phyloP scores from a whole-genome alignment of 2,329 filamentous ascomycete species.

The Lanzia echinophila region DNA sequence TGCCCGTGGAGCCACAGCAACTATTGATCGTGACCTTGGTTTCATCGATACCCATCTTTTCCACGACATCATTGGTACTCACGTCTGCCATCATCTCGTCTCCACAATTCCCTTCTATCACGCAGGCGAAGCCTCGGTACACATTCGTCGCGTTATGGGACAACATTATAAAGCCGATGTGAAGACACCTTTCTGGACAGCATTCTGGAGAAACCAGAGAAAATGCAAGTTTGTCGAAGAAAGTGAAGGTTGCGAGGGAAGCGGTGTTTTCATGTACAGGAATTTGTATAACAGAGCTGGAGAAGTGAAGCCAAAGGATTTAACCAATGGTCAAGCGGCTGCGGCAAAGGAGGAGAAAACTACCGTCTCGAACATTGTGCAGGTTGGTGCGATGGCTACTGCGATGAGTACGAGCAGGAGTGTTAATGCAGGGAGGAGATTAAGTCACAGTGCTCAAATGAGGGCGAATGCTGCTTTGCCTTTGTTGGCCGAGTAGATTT shows the following conservation, averaged over 20 bases:
- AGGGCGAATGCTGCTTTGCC: conserved; percentile 21
- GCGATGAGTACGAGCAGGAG: conserved; percentile 24
- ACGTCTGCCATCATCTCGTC: conserved; percentile 58
- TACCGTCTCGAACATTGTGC: neutral
- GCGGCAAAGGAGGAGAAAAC: conserved; percentile 2
- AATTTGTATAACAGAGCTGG: conserved; percentile 27
- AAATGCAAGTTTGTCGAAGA: conserved; percentile 32
- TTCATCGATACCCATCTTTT: conserved; percentile 59
- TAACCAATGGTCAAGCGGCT: conserved; percentile 6
- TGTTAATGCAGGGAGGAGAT: conserved; percentile 23
- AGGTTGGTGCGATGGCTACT: conserved; percentile 19
- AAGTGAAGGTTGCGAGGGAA: conserved; percentile 28
- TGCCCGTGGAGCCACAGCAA: conserved; percentile 54
- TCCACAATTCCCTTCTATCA: conserved; percentile 57
- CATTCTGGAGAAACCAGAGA: conserved; percentile 31
- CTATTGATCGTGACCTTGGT: conserved; percentile 58
- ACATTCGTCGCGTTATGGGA: conserved; percentile 50
- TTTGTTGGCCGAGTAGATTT: conserved; percentile 21
- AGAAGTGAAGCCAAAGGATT: conserved; percentile 19
- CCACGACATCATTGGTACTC: conserved; percentile 59
- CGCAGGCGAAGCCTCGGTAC: conserved; percentile 50
- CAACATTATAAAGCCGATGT: conserved; percentile 44
- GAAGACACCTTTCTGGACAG: conserved; percentile 31
- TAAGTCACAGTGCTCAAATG: conserved; percentile 25
- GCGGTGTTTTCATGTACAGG: conserved; percentile 30